A percentile compares a stretch with the other conserved stretches of the same genome.
These are phyloP conservation scores for Grosmannia clavigera DNA, from an alignment of 2,329 filamentous ascomycete genomes.

Conservation along the genomic window DNA sequence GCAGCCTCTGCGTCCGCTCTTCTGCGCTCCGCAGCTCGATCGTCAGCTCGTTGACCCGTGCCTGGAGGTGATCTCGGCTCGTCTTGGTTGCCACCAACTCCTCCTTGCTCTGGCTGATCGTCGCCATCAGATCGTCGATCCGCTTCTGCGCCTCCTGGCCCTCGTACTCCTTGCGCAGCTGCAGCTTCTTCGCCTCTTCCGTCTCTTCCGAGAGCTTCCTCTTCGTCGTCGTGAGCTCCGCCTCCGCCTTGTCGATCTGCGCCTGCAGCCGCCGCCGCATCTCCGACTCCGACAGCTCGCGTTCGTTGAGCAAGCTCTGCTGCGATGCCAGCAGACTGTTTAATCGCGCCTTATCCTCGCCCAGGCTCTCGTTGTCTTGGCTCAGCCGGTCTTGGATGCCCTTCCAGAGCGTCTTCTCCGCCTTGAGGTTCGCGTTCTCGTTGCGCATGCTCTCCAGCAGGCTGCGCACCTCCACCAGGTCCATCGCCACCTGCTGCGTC, in stretches of 20 bases:
- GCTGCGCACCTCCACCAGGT: conserved; percentile 75
- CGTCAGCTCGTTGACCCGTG: conserved; percentile 75
- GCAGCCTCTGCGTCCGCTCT: conserved; percentile 69
- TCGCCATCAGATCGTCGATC: conserved; percentile 81
- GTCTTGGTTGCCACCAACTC: conserved; percentile 81
- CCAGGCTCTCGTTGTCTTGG: conserved; percentile 75
- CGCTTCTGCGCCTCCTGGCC: conserved; percentile 77
- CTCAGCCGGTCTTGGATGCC: conserved; percentile 79
- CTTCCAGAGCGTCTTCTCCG: conserved; percentile 90
- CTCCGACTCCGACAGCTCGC: conserved; percentile 74
- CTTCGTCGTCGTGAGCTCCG: conserved; percentile 66
- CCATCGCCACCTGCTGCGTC: conserved; percentile 85
- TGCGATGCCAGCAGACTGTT: conserved; percentile 74
- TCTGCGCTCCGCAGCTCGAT: conserved; percentile 83
- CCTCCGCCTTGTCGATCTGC: conserved; percentile 66
- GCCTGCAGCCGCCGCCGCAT: conserved; percentile 65
- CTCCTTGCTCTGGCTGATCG: conserved; percentile 68
- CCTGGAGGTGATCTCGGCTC: conserved; percentile 76
- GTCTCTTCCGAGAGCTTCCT: conserved; percentile 72
- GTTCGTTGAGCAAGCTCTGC: conserved; percentile 84
- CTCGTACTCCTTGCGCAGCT: conserved; percentile 81
- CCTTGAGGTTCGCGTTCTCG: conserved; percentile 85
- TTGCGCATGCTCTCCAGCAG: conserved; percentile 77
- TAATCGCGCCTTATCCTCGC: conserved; percentile 73
- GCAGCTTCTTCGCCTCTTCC: conserved; percentile 73